Conservation (phyloP, 2,329 filamentous ascomycete genomes). For the Aspergillus arachidicola region DNA sequence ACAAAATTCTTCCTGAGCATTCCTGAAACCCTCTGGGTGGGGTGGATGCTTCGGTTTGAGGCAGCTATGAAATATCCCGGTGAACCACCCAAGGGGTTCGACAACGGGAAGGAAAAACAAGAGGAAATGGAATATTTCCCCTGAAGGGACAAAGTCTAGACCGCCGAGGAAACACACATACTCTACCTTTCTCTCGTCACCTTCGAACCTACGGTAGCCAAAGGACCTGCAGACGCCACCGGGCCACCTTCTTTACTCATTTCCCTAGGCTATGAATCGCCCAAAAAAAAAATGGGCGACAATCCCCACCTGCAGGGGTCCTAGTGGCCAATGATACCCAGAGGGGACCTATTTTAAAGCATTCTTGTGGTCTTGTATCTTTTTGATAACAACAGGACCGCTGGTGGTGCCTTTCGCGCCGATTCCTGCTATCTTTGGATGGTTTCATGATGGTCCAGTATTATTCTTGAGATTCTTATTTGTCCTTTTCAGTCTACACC, state of each 20-base stretch:
- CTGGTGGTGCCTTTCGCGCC: not conserved
- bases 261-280: not conserved
- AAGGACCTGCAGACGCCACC: conserved; percentile 4
- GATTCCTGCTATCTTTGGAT: conserved; percentile 4
- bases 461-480: not conserved
- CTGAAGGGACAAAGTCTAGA: not conserved
- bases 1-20: conserved; percentile 12
- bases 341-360: not conserved
- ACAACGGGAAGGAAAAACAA: not conserved
- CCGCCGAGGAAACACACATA: not conserved
- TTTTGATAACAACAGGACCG: conserved; percentile 6
- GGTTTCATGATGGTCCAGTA: not conserved
- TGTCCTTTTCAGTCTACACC: not conserved
- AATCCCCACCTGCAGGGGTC: conserved; percentile 6
- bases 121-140: not conserved
- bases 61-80: not conserved
- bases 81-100: not conserved
- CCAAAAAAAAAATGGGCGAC: not conserved
- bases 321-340: not conserved
- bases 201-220: not conserved
- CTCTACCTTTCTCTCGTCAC: not conserved
- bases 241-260: not conserved
- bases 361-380: conserved; percentile 5
- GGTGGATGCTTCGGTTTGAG: not conserved
- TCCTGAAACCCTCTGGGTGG: not conserved